Percentiles rank a stretch among this genome's conserved stretches.
Conservation (phyloP, 78 protist genomes). For the Bigelowiella natans region DNA sequence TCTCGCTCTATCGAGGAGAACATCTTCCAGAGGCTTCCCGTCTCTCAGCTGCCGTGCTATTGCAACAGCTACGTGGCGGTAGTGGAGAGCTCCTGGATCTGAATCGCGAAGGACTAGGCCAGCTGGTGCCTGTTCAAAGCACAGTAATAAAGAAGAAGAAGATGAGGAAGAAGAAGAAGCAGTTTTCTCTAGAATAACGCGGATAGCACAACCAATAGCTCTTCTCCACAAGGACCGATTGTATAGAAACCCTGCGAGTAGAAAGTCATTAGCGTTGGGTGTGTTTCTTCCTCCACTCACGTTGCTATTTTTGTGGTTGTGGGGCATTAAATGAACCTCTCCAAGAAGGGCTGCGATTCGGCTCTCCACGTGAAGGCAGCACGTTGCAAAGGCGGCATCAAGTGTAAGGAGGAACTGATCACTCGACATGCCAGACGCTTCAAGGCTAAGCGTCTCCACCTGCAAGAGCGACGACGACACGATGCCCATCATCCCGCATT, state of each 20-base stretch:
- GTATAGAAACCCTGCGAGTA: conserved; percentile 57
- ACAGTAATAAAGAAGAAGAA: too few species aligned
- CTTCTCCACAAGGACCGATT: conserved; percentile 61
- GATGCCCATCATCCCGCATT: neutral
- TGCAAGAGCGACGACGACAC: neutral
- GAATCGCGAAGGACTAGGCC: conserved; percentile 5
- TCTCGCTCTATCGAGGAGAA: conserved; percentile 44
- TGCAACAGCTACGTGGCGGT: conserved; percentile 37
- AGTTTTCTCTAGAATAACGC: neutral
- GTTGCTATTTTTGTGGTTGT: too few species aligned
- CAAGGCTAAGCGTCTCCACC: neutral
- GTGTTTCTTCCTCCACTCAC: too few species aligned
- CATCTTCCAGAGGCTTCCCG: neutral
- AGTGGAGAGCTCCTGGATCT: conserved; percentile 49
- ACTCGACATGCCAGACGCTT: neutral
- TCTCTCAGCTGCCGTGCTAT: conserved; percentile 10
- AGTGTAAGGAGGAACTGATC: neutral
- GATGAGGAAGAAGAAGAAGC: too few species aligned
- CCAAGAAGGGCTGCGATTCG: neutral
- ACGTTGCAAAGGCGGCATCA: conserved; percentile 1
- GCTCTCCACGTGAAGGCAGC: neutral
- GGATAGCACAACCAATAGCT: conserved; percentile 21
- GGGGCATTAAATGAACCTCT: too few species aligned
- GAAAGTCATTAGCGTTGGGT: too few species aligned
- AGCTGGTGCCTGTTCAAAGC: too few species aligned